A percentile compares a stretch with the other conserved stretches of the same genome.
phyloP scores from a whole-genome alignment of 2,329 filamentous ascomycete species.

The Cladosporium velox region DNA sequence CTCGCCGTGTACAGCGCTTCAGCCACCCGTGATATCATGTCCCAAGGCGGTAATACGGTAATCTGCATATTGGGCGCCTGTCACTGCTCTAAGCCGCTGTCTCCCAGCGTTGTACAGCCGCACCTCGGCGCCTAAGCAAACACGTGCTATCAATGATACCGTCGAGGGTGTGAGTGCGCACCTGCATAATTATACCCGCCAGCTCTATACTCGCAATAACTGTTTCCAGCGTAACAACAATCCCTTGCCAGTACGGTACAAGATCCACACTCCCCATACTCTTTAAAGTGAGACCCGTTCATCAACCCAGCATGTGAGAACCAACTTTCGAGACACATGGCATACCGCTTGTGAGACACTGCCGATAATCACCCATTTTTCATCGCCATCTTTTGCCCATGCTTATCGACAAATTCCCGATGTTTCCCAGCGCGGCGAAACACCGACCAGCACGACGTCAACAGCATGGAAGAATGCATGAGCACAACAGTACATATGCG shows the following conservation, averaged over 20 bases:
- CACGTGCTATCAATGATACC: neutral
- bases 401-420: neutral
- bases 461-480: neutral
- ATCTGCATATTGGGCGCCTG: neutral
- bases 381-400: neutral
- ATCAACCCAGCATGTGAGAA: constrained; percentile 5
- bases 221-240: neutral
- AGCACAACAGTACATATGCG: neutral
- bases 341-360: neutral
- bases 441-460: neutral
- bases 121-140: neutral
- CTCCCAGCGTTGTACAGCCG: constrained; percentile 4
- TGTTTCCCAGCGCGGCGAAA: constrained; percentile 1
- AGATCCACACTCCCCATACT: constrained; percentile 4
- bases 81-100: constrained; percentile 8
- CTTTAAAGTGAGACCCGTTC: neutral
- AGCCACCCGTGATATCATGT: constrained; percentile 10
- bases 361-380: neutral
- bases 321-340: neutral
- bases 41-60: neutral
- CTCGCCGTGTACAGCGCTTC: neutral
- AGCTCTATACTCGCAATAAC: neutral
- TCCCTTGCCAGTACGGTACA: neutral
- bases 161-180: neutral
- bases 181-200: neutral